Percentiles rank a stretch among this genome's conserved stretches.
Conservation (phyloP, 192 early-diverging fungal species). For the Backusella westeae region DNA sequence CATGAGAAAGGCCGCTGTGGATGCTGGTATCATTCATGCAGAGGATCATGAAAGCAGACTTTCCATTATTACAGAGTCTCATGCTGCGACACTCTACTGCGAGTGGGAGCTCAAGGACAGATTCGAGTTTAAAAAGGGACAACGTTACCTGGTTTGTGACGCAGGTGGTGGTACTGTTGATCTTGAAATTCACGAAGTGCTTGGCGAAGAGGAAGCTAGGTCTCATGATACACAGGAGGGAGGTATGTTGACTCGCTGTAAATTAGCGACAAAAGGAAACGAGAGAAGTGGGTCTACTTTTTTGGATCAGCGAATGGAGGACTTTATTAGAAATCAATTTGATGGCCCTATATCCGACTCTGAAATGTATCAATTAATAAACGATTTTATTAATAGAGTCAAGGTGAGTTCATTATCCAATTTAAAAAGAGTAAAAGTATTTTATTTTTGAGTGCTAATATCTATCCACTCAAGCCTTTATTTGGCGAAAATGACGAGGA, state of each 20-base stretch:
- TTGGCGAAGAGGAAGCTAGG: not conserved
- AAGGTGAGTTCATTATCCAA: conserved; percentile 11
- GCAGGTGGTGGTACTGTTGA: conserved; percentile 48
- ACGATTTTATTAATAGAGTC: conserved; percentile 37
- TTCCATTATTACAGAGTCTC: conserved; percentile 41
- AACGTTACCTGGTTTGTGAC: conserved; percentile 46
- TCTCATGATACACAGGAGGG: not conserved
- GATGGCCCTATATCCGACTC: conserved; percentile 17
- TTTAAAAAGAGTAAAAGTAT: no score
- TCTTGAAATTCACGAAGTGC: conserved; percentile 18
- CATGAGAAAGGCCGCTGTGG: conserved; percentile 40
- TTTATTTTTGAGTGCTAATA: not conserved
- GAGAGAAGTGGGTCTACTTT: conserved; percentile 41
- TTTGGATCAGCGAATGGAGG: conserved; percentile 39
- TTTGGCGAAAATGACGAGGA: conserved; percentile 30
- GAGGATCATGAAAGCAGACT: conserved; percentile 39
- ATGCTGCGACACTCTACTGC: conserved; percentile 41
- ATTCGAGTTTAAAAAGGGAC: conserved; percentile 33
- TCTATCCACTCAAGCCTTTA: conserved; percentile 4
- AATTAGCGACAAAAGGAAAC: conserved; percentile 39
- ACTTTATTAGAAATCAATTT: conserved; percentile 36
- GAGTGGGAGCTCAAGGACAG: conserved; percentile 36
- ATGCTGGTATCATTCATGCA: conserved; percentile 35
- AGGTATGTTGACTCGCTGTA: conserved; percentile 27
- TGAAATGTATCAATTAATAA: conserved; percentile 22